Percentiles rank a stretch among this genome's conserved stretches.
phyloP scores from a whole-genome alignment of 1,284 basidiomycete species.

The Trichosporon ovoides region DNA sequence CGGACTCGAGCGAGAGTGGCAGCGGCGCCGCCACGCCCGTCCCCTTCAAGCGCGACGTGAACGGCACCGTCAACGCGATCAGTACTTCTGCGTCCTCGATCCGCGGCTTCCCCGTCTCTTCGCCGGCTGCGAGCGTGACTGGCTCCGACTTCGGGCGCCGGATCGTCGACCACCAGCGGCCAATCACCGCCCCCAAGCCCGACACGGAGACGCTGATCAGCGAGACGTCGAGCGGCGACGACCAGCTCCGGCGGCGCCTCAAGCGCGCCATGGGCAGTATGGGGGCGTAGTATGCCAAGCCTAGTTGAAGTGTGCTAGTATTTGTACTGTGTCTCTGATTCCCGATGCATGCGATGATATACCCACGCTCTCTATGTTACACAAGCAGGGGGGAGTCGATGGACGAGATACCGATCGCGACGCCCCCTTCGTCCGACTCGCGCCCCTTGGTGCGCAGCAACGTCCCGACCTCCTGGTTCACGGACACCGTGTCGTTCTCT shows the following conservation, averaged over 20 bases:
- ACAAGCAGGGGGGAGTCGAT: slow-evolving; percentile 1
- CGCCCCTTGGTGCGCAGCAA: slow-evolving; percentile 86
- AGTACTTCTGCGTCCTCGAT: not conserved
- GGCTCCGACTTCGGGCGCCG: not conserved
- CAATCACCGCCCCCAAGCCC: not conserved
- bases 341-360: not conserved
- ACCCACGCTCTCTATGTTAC: not conserved
- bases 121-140: not conserved
- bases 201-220: slow-evolving; percentile 1
- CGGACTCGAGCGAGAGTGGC: slow-evolving; percentile 14
- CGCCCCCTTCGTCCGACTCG: slow-evolving; percentile 89
- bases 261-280: slow-evolving; percentile 48
- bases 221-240: slow-evolving; percentile 30
- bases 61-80: too few relatives aligned
- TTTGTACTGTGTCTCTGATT: too few relatives aligned
- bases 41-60: too few relatives aligned
- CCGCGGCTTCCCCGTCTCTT: not conserved
- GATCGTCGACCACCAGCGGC: not conserved
- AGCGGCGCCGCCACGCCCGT: slow-evolving; percentile 7
- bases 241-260: slow-evolving; percentile 42
- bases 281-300: slow-evolving; percentile 34
- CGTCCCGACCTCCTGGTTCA: slow-evolving; percentile 71
- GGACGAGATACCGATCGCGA: slow-evolving; percentile 62
- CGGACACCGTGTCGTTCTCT: slow-evolving; percentile 32
- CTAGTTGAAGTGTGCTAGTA: too few relatives aligned